Conservation (phyloP, 345 rosid species). For the Lepidium africanum region DNA sequence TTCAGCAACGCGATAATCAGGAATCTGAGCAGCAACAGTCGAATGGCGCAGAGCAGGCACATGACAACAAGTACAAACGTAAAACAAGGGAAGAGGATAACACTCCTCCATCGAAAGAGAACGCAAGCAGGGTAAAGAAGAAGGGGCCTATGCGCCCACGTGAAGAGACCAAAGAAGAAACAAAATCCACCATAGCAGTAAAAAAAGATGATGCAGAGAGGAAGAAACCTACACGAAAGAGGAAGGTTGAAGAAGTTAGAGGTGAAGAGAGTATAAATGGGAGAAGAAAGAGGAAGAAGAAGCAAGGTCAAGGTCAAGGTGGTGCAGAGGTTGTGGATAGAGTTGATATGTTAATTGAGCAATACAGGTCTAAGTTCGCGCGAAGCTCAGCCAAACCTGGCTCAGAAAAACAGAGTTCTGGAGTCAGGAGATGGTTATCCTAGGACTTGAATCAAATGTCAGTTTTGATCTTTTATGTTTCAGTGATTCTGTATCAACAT, state of each 20-base stretch:
- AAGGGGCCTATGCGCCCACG: constrained; percentile 18
- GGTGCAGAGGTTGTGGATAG: constrained; percentile 50
- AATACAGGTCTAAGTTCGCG: constrained; percentile 59
- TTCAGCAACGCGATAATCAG: constrained; percentile 32
- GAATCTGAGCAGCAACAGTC: constrained; percentile 16
- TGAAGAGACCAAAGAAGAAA: constrained; percentile 10
- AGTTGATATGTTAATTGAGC: constrained; percentile 64
- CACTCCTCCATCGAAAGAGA: constrained; percentile 5
- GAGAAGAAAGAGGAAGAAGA: constrained; percentile 44
- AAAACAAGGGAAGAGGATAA: constrained; percentile 29
- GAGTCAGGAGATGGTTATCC: constrained; percentile 57
- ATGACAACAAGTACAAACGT: constrained; percentile 35
- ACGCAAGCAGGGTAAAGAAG: constrained; percentile 22
- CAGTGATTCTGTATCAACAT: background rate
- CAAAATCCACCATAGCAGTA: background rate
- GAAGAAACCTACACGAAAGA: constrained; percentile 35
- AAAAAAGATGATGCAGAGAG: constrained; percentile 28
- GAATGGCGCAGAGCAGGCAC: constrained; percentile 18
- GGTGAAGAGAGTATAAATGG: constrained; percentile 27
- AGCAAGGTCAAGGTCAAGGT: constrained; percentile 24
- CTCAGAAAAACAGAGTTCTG: constrained; percentile 36
- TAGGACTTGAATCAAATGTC: constrained; percentile 13
- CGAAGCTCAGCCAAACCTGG: constrained; percentile 41
- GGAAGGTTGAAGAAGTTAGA: constrained; percentile 32
- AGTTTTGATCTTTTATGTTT: background rate